Conservation (phyloP, 495 filamentous ascomycete genomes). For the Usnea hakonensis region DNA sequence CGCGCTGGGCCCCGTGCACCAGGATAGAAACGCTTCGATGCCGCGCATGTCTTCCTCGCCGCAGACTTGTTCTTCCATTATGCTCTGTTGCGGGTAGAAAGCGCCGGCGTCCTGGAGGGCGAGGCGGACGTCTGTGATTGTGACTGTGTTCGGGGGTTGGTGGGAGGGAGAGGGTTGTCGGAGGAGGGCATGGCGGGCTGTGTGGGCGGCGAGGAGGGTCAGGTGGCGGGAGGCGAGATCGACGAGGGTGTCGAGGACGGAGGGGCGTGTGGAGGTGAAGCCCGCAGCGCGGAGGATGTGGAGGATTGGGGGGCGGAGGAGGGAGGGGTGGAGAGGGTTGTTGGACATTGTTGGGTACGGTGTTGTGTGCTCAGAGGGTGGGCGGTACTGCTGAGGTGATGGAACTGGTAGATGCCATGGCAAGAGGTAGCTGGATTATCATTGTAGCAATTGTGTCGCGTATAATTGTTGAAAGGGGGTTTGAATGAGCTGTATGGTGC, state of each 20-base stretch:
- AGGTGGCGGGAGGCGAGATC: slow-evolving; percentile 71
- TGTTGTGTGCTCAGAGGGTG: neutral
- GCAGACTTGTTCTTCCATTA: slow-evolving; percentile 50
- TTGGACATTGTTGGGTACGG: neutral
- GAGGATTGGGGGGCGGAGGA: slow-evolving; percentile 72
- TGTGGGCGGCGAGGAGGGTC: slow-evolving; percentile 54
- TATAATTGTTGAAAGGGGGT: neutral
- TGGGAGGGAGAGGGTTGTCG: slow-evolving; percentile 6
- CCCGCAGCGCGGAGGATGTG: slow-evolving; percentile 82
- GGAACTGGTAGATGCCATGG: neutral
- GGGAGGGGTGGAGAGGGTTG: slow-evolving; percentile 55
- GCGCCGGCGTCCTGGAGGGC: slow-evolving; percentile 70
- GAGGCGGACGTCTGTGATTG: slow-evolving; percentile 70
- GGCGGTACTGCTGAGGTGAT: neutral
- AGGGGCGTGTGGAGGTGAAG: slow-evolving; percentile 66
- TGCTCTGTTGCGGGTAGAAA: slow-evolving; percentile 52
- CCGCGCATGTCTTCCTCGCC: slow-evolving; percentile 66
- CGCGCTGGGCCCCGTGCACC: slow-evolving; percentile 61
- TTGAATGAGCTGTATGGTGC: neutral
- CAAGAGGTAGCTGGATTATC: neutral
- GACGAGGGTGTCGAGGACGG: slow-evolving; percentile 69
- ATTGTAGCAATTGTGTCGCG: neutral
- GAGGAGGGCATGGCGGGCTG: slow-evolving; percentile 49
- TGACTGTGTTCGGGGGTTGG: slow-evolving; percentile 14
- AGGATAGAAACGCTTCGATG: slow-evolving; percentile 62